These are phyloP conservation scores for Vigna mungo DNA, from an alignment of 306 rosid genomes.

Conservation along the genomic window DNA sequence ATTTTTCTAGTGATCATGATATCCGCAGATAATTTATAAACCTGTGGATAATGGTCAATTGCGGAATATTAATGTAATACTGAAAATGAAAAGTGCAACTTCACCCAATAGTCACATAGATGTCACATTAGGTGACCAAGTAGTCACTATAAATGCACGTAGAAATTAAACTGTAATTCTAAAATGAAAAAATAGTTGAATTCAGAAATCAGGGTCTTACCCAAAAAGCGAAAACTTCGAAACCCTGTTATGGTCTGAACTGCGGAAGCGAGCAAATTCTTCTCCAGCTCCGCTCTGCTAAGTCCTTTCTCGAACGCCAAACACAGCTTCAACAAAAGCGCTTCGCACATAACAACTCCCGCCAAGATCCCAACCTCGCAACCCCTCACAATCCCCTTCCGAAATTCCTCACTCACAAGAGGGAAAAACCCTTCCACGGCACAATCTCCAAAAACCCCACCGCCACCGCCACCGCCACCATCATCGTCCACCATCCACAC, in stretches of 20 bases:
- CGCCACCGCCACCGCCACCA: background rate
- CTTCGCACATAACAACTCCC: conserved; percentile 74
- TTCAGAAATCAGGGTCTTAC: conserved; percentile 48
- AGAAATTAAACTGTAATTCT: background rate
- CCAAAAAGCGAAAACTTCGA: conserved; percentile 61
- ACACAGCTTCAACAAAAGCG: conserved; percentile 66
- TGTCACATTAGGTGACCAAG: no score
- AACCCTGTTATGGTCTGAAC: conserved; percentile 64
- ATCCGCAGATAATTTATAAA: no score
- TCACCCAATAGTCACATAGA: no score
- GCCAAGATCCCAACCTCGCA: conserved; percentile 60
- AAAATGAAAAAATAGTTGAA: background rate
- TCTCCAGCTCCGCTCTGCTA: conserved; percentile 56
- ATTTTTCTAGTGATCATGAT: no score
- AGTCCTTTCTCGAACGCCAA: conserved; percentile 52
- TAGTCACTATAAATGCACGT: no score
- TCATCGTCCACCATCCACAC: conserved; percentile 67
- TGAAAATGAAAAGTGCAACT: no score
- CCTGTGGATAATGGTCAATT: no score
- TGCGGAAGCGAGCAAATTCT: conserved; percentile 54
- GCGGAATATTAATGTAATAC: no score
- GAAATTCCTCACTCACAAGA: conserved; percentile 49
- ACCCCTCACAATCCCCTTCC: conserved; percentile 49
- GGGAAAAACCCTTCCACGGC: conserved; percentile 61
- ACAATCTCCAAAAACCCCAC: conserved; percentile 37